Conservation (phyloP, 345 rosid species). For the Dipteronia sinensis region DNA sequence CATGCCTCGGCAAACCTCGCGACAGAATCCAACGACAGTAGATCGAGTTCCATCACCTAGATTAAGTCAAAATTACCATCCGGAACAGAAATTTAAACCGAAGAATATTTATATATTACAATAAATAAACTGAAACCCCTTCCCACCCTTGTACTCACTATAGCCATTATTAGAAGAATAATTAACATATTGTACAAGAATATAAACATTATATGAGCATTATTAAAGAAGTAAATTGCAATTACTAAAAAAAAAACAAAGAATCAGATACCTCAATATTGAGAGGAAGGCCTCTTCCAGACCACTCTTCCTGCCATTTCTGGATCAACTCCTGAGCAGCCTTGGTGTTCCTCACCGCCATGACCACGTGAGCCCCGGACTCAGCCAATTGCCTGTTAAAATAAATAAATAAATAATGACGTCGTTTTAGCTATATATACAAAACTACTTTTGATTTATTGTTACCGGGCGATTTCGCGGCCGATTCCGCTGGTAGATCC, state of each 20-base stretch:
- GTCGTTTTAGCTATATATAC: not conserved
- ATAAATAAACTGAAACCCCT: too few species aligned
- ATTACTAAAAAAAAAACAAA: not conserved
- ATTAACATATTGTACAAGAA: too few species aligned
- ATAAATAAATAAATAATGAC: not conserved
- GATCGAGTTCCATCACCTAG: constrained; percentile 95
- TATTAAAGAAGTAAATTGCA: too few species aligned
- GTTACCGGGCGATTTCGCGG: constrained; percentile 77
- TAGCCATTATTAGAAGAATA: too few species aligned
- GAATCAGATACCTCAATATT: constrained; percentile 59
- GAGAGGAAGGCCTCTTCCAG: constrained; percentile 73
- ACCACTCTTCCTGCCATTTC: constrained; percentile 80
- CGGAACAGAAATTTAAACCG: not conserved
- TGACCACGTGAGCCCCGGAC: constrained; percentile 94
- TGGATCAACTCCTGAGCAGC: constrained; percentile 73
- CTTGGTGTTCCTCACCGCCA: constrained; percentile 91
- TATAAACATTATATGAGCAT: too few species aligned
- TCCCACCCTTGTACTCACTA: too few species aligned
- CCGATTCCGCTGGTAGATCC: constrained; percentile 99
- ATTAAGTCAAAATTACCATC: constrained; percentile 17
- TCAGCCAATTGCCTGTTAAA: constrained; percentile 81
- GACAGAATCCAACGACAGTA: constrained; percentile 84
- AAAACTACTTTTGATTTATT: too few species aligned
- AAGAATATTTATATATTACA: too few species aligned
- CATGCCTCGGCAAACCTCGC: constrained; percentile 66